A percentile compares a stretch with the other conserved stretches of the same genome.
These are phyloP conservation scores for Cercospora citrullina DNA, from an alignment of 2,329 filamentous ascomycete genomes.

Conservation along the genomic window DNA sequence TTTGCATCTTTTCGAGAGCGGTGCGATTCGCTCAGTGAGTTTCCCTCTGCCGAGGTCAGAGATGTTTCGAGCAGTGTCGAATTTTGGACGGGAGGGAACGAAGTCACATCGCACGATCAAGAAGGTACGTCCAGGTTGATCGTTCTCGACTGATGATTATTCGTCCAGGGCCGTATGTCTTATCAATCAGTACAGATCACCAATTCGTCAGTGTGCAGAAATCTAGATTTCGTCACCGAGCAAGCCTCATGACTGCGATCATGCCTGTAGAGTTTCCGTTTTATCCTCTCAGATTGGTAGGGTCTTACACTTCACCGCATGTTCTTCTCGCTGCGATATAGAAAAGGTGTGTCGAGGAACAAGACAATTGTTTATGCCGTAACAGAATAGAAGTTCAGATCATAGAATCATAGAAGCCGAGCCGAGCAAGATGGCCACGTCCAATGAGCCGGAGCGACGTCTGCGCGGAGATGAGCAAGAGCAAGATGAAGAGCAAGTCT, in stretches of 20 bases:
- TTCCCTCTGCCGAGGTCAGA: background rate
- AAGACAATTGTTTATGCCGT: background rate
- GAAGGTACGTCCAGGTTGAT: background rate
- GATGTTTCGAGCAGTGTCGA: background rate
- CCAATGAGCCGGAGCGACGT: background rate
- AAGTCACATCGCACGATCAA: background rate
- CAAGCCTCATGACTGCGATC: background rate
- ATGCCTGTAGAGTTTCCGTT: background rate
- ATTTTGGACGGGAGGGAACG: background rate
- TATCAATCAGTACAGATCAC: background rate
- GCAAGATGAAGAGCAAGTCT: background rate
- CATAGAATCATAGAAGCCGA: background rate
- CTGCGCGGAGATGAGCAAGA: background rate
- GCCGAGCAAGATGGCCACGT: background rate
- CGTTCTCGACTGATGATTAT: background rate
- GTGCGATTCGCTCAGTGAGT: background rate
- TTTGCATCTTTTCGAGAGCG: background rate
- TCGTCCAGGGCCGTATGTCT: background rate
- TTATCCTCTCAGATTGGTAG: background rate
- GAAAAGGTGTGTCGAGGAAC: background rate
- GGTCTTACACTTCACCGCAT: background rate
- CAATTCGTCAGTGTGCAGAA: background rate
- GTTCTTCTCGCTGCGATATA: background rate
- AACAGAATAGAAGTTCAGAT: background rate
- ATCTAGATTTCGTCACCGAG: background rate